A percentile compares a stretch with the other conserved stretches of the same genome.
phyloP scores from a whole-genome alignment of 345 rosid species.

The Eucalyptus polybractea region DNA sequence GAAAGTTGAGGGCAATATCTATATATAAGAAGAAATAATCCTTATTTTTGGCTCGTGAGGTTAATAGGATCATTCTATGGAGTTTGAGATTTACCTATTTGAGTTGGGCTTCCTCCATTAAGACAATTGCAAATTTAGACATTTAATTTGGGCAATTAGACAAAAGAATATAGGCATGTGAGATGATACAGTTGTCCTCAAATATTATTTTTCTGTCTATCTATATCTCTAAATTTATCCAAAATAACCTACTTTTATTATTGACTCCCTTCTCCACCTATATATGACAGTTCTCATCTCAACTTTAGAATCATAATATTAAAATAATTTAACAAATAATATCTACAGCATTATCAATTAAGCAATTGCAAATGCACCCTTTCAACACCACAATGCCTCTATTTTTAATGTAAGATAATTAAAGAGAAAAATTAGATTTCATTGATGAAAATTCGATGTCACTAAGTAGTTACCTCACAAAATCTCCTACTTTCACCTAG shows the following conservation, averaged over 20 bases:
- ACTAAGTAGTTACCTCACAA: not conserved
- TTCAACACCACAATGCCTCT: not conserved
- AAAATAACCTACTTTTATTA: not conserved
- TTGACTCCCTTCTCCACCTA: not conserved
- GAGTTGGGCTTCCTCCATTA: not conserved
- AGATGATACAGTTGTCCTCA: not conserved
- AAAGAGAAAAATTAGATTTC: not conserved
- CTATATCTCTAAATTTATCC: not conserved
- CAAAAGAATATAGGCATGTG: not conserved
- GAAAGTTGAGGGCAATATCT: not conserved
- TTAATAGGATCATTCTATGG: not conserved
- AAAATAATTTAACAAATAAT: not conserved
- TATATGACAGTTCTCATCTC: not conserved
- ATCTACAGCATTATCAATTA: not conserved
- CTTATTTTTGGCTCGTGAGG: not conserved
- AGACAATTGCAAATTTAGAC: not conserved
- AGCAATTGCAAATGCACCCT: not conserved
- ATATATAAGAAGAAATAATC: not conserved
- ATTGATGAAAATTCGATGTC: not conserved
- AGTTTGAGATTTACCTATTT: not conserved
- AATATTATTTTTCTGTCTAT: not conserved
- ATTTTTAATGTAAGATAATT: not conserved
- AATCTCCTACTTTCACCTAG: not conserved
- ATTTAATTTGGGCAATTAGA: not conserved
- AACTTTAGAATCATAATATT: not conserved